Conservation (phyloP, 805 yeast genomes). For the Kodamaea jinghongensis region DNA sequence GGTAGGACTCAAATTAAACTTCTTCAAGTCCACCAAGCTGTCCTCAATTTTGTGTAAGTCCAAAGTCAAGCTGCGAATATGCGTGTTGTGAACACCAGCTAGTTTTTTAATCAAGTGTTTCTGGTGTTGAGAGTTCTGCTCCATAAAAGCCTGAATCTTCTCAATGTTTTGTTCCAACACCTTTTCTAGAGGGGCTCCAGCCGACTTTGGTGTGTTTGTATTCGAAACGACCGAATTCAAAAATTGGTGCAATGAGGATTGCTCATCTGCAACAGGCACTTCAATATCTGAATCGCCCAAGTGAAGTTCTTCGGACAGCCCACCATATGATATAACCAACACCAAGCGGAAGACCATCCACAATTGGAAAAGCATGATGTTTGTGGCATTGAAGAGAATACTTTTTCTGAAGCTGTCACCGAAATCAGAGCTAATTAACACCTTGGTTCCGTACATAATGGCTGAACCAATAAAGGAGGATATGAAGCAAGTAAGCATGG, state of each 20-base stretch:
- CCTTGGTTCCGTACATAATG: constrained; percentile 28
- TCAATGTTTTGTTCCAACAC: constrained; percentile 5
- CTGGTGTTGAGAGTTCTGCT: constrained; percentile 10
- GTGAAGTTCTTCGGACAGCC: background rate
- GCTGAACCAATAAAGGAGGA: constrained; percentile 26
- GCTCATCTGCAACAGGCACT: background rate
- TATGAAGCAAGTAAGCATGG: constrained; percentile 24
- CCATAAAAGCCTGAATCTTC: constrained; percentile 10
- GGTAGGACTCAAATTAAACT: constrained; percentile 1
- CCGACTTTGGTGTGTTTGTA: background rate
- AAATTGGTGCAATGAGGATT: background rate
- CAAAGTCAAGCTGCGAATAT: constrained; percentile 11
- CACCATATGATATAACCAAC: constrained; percentile 13
- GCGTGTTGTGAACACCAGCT: constrained; percentile 10
- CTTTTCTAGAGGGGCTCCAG: background rate
- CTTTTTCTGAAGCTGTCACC: constrained; percentile 22
- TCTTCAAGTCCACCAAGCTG: constrained; percentile 5
- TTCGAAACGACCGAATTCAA: background rate
- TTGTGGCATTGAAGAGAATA: constrained; percentile 34
- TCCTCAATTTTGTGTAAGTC: constrained; percentile 12
- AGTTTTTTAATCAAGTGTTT: constrained; percentile 12
- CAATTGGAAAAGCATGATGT: constrained; percentile 32
- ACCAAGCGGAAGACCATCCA: constrained; percentile 30
- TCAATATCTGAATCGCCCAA: constrained; percentile 3
- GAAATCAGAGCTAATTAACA: constrained; percentile 18